Evolutionary conservation across 345 rosid species (phyloP), one percentile per base, ranked within the genome.

Genomic region (Lagerstroemia speciosa): DNA sequence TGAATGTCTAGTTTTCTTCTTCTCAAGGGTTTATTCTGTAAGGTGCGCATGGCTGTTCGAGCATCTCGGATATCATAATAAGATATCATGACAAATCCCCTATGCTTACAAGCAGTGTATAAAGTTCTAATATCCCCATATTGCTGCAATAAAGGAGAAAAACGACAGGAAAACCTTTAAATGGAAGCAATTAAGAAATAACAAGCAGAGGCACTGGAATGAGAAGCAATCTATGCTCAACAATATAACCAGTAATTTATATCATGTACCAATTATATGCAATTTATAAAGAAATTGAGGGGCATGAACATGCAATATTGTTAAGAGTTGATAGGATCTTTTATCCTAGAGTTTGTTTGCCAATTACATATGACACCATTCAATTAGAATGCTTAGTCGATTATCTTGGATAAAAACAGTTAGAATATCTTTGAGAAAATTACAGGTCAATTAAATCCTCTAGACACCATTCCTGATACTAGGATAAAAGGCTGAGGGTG

Each of bases 51-150:
- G 58, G 98, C 98, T 30, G 86, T 84, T 73, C 93, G 93, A 65
- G 96, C 96, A 80, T 84, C 93, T 75, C 98, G 83, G 62, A 93
- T 93, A 70, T 93, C 97, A 68, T 90, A 93, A 77, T 93, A 93
- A 24, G 97, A 90, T 82, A 93, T 90, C 96, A 93, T 93, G 70
- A 93, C 97, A 82, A 93, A 93, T 22, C 98, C 98, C 67, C 98
- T 83, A 79, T 92, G 96, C 80, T 93, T 93, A 85, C 97, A 90
- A 62, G 98, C 90, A 52, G 96, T 90, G 71, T 93, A 93, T 72
- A 93, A 80, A 63, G 90, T 90, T 84, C 97, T 84, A 75, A 93
- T 88, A 81, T 90, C 97, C 46, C 98, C 98, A 83, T 83, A 89
- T 68, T 89, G 97, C 98, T 90, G 75, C 78, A 78, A 34, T 27